These are phyloP conservation scores for Solanum hybrid DNA, from an alignment of 305 asterid genomes.

Conservation along the genomic window DNA sequence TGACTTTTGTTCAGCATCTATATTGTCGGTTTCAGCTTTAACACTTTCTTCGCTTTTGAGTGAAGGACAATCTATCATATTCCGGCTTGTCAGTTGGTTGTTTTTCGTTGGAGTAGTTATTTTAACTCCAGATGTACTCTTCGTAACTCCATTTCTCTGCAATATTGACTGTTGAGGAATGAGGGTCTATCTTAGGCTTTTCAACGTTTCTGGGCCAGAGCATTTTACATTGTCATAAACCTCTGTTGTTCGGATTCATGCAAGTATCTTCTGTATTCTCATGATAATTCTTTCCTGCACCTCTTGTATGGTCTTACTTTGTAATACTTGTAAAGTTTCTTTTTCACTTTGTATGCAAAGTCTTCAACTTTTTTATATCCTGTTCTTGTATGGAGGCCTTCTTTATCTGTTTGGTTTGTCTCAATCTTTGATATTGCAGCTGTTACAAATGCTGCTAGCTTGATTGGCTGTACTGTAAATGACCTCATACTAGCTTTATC, in stretches of 20 bases:
- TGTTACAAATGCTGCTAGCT: constrained; percentile 54
- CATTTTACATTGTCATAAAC: neutral
- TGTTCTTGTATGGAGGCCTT: neutral
- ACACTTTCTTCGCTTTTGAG: neutral
- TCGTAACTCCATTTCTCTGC: neutral
- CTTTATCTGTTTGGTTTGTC: constrained; percentile 18
- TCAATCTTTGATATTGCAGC: constrained; percentile 42
- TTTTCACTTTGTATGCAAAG: constrained; percentile 4
- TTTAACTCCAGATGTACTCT: neutral
- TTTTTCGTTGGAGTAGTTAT: neutral
- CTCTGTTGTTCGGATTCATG: neutral
- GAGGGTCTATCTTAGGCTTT: neutral
- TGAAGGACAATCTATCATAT: neutral
- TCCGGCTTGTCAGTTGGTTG: neutral
- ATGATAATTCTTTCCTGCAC: neutral
- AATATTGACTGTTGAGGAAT: neutral
- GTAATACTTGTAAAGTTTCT: neutral
- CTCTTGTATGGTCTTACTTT: neutral
- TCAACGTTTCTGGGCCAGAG: neutral
- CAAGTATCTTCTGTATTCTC: neutral
- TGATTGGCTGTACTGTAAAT: constrained; percentile 64
- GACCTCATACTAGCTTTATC: constrained; percentile 64
- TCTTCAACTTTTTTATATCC: neutral
- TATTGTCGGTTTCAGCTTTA: neutral
- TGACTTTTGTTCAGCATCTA: neutral